These are phyloP conservation scores for Dendrostoma leiphaemia DNA, from an alignment of 2,329 filamentous ascomycete species.

Conservation along the genomic window DNA sequence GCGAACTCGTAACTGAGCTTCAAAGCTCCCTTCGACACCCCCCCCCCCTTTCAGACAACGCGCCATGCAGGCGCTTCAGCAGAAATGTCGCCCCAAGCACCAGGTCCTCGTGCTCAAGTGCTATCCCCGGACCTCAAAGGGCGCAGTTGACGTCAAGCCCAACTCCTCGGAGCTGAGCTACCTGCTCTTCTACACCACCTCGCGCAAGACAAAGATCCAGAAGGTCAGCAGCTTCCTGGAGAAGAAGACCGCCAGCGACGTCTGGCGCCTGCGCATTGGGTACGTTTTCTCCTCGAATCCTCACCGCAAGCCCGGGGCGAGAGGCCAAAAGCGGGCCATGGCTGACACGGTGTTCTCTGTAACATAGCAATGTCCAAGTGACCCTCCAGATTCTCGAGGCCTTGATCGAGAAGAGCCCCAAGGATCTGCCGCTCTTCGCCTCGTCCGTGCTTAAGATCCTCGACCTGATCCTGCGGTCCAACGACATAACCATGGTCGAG, in stretches of 20 bases:
- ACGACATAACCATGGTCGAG: conserved; percentile 90
- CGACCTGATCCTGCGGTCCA: conserved; percentile 76
- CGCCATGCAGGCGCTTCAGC: conserved; percentile 63
- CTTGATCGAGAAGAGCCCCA: conserved; percentile 87
- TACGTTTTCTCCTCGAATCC: conserved; percentile 45
- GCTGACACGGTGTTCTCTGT: conserved; percentile 11
- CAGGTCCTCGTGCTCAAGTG: conserved; percentile 95
- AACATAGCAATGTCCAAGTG: conserved; percentile 87
- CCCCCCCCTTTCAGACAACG: too few species aligned
- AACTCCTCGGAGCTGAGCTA: conserved; percentile 97
- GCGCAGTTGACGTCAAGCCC: conserved; percentile 86
- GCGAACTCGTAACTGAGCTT: neutral
- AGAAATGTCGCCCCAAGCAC: conserved; percentile 85
- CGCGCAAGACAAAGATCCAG: conserved; percentile 89
- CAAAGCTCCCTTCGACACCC: too few species aligned
- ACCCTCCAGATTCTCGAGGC: conserved; percentile 90
- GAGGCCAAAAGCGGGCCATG: too few species aligned
- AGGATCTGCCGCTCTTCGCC: conserved; percentile 87
- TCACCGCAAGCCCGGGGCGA: too few species aligned
- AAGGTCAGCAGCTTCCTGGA: conserved; percentile 95
- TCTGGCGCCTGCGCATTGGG: conserved; percentile 86
- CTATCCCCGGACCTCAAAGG: conserved; percentile 90
- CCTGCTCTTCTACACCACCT: conserved; percentile 93
- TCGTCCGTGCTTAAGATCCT: conserved; percentile 82
- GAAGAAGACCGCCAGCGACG: conserved; percentile 88